Evolutionary conservation across 768 basidiomycete species (phyloP), one percentile per base, ranked within the genome.

Genomic region (Botryobasidium botryosum): DNA sequence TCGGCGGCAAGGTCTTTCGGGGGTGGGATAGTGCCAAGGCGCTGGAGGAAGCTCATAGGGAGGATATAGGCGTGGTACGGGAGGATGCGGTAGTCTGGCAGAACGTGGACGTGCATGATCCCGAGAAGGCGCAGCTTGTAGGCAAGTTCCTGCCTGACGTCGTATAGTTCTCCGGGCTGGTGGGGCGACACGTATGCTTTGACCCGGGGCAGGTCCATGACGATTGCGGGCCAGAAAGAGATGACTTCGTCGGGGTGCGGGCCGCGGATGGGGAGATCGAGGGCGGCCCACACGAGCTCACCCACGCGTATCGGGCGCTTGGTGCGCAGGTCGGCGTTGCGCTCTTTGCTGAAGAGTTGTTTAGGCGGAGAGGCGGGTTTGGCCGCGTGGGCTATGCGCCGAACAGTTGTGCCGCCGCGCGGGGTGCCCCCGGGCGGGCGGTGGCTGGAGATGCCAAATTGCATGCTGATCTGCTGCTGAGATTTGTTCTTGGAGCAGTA

Each of bases 11-110:
- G 35, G 15, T 43, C n/a, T n/a, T 21, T 5, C 12, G 41, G 42
- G 8, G 39, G 23, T 21, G 21, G n/a, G 6, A 29, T 20, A 4
- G 15, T 17, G 21, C 27, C 27, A 1, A 83, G 63, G 21, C 66
- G 64, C 3, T 60, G 53, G 13, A 82, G 64, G 28, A 83, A 64
- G 1, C 65, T 65, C 4, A 65, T 58, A 1, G 72, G 59, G 5
- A 75, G 75, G 4, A 67, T 61, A 49, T 81, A 69, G 2, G 78
- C 76, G 54, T 79, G 79, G 53, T 86, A 86, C 23, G 84, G 84
- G 4, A 87, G 65, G 3, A 84, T 69, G 44, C 68, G 65, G 13
- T 67, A 62, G 50, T 78, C 81, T 5, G 64, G 61, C 28, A 75
- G 59, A 48, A 65, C 56, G 44, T 67, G 64, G 6, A 67, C 61